Percentiles rank a stretch among this genome's conserved stretches.
phyloP scores from a whole-genome alignment of 1,139 yeast species.

The Komagataea norvegica region DNA sequence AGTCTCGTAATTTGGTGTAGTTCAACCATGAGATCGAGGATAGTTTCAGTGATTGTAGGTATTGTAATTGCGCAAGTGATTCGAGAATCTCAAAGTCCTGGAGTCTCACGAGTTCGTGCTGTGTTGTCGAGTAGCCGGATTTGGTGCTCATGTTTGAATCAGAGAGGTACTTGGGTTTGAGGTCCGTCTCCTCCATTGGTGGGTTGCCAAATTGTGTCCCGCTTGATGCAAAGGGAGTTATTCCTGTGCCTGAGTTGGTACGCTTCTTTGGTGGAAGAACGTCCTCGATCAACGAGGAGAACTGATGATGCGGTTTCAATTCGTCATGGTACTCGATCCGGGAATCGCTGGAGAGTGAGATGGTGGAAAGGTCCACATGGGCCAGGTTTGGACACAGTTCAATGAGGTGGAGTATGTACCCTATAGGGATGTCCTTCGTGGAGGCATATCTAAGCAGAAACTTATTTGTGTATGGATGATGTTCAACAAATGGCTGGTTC shows the following conservation, averaged over 20 bases:
- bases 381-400: slow-evolving; percentile 53
- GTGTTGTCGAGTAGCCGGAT: slow-evolving; percentile 11
- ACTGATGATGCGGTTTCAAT: neutral
- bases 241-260: neutral
- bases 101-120: slow-evolving; percentile 28
- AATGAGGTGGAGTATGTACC: slow-evolving; percentile 56
- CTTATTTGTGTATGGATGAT: slow-evolving; percentile 59
- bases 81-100: slow-evolving; percentile 38
- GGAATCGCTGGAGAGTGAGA: slow-evolving; percentile 58
- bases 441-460: slow-evolving; percentile 52
- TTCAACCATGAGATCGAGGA: slow-evolving; percentile 52
- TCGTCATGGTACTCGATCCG: slow-evolving; percentile 33
- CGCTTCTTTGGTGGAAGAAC: slow-evolving; percentile 6
- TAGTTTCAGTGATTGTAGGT: slow-evolving; percentile 36
- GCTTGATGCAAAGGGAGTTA: no score
- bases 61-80: slow-evolving; percentile 28
- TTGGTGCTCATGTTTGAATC: slow-evolving; percentile 20
- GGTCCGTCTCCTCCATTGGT: no score
- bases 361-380: slow-evolving; percentile 46
- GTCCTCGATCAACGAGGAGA: slow-evolving; percentile 15
- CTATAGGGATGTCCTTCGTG: slow-evolving; percentile 64
- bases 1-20: slow-evolving; percentile 35
- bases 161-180: slow-evolving; percentile 15
- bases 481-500: slow-evolving; percentile 29
- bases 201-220: no score